Evolutionary conservation across 2,329 filamentous ascomycete species (phyloP).

Genomic region (Exophiala aquamarina): DNA sequence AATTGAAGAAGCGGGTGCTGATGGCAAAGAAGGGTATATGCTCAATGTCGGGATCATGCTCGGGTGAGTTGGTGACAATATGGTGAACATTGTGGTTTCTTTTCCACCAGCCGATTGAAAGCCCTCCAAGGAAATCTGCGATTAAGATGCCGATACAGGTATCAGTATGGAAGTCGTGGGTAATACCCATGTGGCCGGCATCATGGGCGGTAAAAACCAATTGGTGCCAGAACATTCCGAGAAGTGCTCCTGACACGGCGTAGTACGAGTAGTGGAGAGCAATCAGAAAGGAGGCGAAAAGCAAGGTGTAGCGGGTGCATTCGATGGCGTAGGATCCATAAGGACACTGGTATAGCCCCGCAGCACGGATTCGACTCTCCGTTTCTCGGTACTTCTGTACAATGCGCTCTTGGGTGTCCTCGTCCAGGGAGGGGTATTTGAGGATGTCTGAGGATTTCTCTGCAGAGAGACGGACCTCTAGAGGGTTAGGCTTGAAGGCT

Average conservation of each 20-base stretch:
- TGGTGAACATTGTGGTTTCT: conserved; percentile 94
- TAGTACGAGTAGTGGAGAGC: conserved; percentile 68
- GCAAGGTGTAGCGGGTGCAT: conserved; percentile 65
- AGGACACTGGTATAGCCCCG: conserved; percentile 80
- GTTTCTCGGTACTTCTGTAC: conserved; percentile 79
- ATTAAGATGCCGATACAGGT: conserved; percentile 85
- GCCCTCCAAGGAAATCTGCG: conserved; percentile 82
- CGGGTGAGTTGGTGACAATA: conserved; percentile 90
- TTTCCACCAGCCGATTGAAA: conserved; percentile 98
- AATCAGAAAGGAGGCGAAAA: conserved; percentile 62
- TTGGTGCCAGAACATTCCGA: conserved; percentile 91
- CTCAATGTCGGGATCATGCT: conserved; percentile 94
- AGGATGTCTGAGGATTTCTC: conserved; percentile 20
- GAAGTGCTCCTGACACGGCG: conserved; percentile 66
- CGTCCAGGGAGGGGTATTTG: conserved; percentile 78
- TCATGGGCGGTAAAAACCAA: conserved; percentile 93
- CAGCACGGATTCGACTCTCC: conserved; percentile 67
- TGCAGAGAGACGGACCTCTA: conserved; percentile 16
- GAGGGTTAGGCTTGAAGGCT: conserved; percentile 6
- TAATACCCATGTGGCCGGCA: conserved; percentile 96
- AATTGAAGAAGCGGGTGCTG: conserved; percentile 75
- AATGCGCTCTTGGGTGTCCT: conserved; percentile 71
- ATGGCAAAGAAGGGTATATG: conserved; percentile 88
- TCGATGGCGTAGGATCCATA: conserved; percentile 80
- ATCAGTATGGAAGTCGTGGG: conserved; percentile 81